Evolutionary conservation across 495 filamentous ascomycete species (phyloP).

Genomic region (Symbiotaphrina buchneri): DNA sequence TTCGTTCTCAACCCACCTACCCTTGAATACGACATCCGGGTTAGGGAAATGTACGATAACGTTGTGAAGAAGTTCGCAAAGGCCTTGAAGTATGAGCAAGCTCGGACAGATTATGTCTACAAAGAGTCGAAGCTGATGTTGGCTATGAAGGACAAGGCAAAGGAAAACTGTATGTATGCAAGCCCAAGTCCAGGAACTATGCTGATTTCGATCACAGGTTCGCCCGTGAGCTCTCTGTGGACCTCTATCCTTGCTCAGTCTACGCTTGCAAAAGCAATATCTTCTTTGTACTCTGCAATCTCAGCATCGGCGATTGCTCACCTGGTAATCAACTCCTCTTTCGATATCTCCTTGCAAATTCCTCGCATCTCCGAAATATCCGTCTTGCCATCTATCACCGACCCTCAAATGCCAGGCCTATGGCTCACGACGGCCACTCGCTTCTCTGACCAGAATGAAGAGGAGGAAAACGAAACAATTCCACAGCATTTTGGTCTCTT

Average conservation of each 20-base stretch:
- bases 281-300: constrained; percentile 57
- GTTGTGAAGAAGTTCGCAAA: constrained; percentile 78
- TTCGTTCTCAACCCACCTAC: constrained; percentile 70
- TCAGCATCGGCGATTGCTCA: constrained; percentile 67
- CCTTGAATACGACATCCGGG: constrained; percentile 47
- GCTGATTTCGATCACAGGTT: constrained; percentile 13
- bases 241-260: constrained; percentile 48
- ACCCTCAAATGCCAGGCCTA: constrained; percentile 43
- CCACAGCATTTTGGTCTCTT: constrained; percentile 74
- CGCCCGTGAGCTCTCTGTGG: constrained; percentile 35
- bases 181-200: not conserved
- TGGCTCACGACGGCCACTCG: constrained; percentile 71
- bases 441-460: constrained; percentile 41
- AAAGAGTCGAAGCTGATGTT: constrained; percentile 62
- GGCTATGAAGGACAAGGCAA: constrained; percentile 51
- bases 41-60: constrained; percentile 65
- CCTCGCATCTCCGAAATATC: constrained; percentile 56
- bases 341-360: constrained; percentile 67
- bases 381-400: constrained; percentile 42
- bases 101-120: constrained; percentile 70
- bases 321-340: constrained; percentile 29
- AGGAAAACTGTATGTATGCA: constrained; percentile 38
- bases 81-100: constrained; percentile 77
- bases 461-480: constrained; percentile 29
- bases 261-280: constrained; percentile 64